Evolutionary conservation across 306 rosid species (phyloP).

Genomic region (Ochetophila trinervis): DNA sequence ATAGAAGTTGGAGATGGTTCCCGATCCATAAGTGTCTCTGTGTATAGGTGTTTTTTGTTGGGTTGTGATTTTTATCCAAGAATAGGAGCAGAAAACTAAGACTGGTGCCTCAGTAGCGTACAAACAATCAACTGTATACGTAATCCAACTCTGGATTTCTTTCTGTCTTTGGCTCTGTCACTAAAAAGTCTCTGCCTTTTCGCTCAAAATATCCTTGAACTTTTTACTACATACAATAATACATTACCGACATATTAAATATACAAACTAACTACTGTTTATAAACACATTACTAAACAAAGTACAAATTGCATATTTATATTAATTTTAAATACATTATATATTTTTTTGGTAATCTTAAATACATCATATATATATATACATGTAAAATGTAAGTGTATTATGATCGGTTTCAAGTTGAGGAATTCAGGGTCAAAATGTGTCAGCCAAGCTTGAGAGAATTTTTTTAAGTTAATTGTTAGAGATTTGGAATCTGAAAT

Average conservation of each 20-base stretch:
- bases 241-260: no score
- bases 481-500: neutral
- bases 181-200: neutral
- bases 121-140: constrained; percentile 11
- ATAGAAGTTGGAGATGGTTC: constrained; percentile 22
- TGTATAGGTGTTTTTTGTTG: constrained; percentile 7
- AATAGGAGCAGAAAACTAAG: constrained; percentile 30
- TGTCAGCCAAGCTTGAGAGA: no score
- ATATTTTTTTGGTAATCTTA: no score
- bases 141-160: constrained; percentile 4
- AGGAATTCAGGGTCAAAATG: no score
- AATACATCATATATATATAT: no score
- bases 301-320: no score
- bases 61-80: constrained; percentile 20
- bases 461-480: no score
- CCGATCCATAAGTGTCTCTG: constrained; percentile 34
- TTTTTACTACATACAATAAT: neutral
- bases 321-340: no score
- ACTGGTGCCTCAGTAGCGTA: constrained; percentile 4
- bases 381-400: no score
- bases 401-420: no score
- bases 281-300: no score
- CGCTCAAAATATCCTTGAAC: neutral
- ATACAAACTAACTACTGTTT: no score
- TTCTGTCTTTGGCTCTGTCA: neutral